phyloP scores from a whole-genome alignment of 75 land plant species.

The Ceratopteris richardii region DNA sequence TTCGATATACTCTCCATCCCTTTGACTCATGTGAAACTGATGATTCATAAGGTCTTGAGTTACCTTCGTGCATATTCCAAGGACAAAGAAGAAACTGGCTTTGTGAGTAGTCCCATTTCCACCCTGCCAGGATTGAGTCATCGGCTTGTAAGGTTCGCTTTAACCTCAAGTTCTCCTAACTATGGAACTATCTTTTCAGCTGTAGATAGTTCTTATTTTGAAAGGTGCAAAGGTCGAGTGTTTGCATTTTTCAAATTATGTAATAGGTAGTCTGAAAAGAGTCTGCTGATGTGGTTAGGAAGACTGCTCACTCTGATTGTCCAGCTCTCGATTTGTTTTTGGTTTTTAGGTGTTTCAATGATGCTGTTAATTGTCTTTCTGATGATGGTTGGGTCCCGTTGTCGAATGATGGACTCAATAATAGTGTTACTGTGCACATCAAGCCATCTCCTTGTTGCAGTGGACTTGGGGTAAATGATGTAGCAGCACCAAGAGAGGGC shows the following conservation, averaged over 20 bases:
- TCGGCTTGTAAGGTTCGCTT: slow-evolving; percentile 17
- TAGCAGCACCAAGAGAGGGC: slow-evolving; percentile 24
- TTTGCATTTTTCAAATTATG: no score
- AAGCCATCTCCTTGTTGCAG: slow-evolving; percentile 12
- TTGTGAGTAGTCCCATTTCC: background rate
- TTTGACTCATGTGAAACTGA: no score
- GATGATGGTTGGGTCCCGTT: slow-evolving; percentile 26
- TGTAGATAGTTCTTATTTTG: no score
- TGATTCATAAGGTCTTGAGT: background rate
- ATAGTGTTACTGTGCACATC: slow-evolving; percentile 19
- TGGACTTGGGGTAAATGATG: slow-evolving; percentile 9
- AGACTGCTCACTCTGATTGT: no score
- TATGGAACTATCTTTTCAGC: no score
- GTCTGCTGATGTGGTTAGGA: no score
- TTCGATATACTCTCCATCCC: no score
- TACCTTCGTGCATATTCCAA: background rate
- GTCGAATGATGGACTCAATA: slow-evolving; percentile 21
- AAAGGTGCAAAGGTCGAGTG: no score
- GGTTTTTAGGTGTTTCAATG: slow-evolving; percentile 24
- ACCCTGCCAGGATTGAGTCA: slow-evolving; percentile 21
- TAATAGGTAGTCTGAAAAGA: no score
- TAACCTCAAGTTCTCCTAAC: background rate
- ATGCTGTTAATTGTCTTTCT: slow-evolving; percentile 26
- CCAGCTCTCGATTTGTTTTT: no score
- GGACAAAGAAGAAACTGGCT: background rate